These are phyloP conservation scores for Dictyostelium discoideum DNA, from an alignment of 78 protist genomes.

Conservation along the genomic window DNA sequence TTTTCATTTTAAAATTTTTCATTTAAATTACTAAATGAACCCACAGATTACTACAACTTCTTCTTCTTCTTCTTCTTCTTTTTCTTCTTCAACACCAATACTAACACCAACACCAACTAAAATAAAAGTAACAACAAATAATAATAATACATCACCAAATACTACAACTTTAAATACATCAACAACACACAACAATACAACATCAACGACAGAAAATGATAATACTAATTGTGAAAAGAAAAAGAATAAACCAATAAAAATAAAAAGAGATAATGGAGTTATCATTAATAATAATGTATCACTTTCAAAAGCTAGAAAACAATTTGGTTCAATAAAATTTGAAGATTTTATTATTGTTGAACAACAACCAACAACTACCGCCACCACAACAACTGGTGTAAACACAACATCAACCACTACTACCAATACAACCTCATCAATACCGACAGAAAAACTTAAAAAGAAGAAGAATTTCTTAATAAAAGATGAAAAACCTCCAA, in stretches of 20 bases:
- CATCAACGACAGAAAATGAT: not conserved
- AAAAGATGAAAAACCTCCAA: not conserved
- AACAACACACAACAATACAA: not conserved
- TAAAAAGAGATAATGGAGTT: not conserved
- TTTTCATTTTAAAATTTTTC: not conserved
- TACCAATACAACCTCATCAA: not conserved
- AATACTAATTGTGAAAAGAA: not conserved
- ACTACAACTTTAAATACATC: not conserved
- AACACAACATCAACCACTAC: not conserved
- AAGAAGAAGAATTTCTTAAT: not conserved
- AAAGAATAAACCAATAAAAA: not conserved
- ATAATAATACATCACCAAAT: no score
- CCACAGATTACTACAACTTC: not conserved
- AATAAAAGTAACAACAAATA: no score
- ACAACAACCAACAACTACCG: not conserved
- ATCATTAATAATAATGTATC: not conserved
- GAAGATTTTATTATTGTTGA: not conserved
- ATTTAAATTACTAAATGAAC: not conserved
- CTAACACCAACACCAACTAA: not conserved
- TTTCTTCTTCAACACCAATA: no score
- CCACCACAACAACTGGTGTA: not conserved
- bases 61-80: no score
- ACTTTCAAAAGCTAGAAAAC: not conserved
- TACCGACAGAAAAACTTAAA: not conserved
- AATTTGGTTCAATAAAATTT: slow-evolving; percentile 1